Evolutionary conservation across 345 rosid genomes (phyloP).

Genomic region (Citrus cavaleriei): DNA sequence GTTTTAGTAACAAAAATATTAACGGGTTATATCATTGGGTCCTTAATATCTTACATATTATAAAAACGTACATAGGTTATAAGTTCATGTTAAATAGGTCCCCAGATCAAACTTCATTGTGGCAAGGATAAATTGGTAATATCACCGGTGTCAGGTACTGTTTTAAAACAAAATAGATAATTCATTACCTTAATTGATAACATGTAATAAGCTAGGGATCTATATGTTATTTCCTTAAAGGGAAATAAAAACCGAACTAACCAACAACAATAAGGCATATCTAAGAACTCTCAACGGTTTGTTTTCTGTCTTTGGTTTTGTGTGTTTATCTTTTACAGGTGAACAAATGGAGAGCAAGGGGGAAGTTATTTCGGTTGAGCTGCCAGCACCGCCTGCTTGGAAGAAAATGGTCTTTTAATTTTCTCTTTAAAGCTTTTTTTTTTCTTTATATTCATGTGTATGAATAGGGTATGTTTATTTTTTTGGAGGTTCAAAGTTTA

Average conservation of each 20-base stretch:
- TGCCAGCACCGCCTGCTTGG: slow-evolving; percentile 79
- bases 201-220: no score
- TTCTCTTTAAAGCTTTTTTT: background rate
- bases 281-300: slow-evolving; percentile 38
- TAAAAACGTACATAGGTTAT: no score
- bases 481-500: background rate
- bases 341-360: slow-evolving; percentile 43
- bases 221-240: background rate
- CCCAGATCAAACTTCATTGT: no score
- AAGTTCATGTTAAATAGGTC: no score
- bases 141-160: no score
- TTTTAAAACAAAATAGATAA: no score
- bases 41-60: no score
- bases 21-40: no score
- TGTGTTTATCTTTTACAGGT: slow-evolving; percentile 15
- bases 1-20: background rate
- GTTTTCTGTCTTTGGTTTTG: background rate
- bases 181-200: no score
- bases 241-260: slow-evolving; percentile 4
- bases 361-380: slow-evolving; percentile 61
- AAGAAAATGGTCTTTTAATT: slow-evolving; percentile 58
- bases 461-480: background rate
- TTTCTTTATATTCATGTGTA: background rate
- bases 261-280: slow-evolving; percentile 18
- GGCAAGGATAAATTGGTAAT: no score